These are phyloP conservation scores for Bocquillonia castaneifolia DNA, from an alignment of 441 rosid species.

Conservation along the genomic window DNA sequence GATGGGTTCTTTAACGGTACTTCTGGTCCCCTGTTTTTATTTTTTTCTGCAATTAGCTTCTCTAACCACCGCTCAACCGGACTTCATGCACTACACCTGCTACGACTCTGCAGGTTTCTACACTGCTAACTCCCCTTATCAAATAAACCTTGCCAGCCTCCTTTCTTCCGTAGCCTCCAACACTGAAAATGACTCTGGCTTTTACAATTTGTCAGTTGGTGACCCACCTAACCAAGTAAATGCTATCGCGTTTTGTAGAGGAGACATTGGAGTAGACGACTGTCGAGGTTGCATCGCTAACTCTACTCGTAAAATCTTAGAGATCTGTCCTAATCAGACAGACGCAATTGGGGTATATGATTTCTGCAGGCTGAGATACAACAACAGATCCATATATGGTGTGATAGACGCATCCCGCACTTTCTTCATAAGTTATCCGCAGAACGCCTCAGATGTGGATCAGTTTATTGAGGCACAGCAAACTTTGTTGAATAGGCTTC, in stretches of 20 bases:
- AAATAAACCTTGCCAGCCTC: not conserved
- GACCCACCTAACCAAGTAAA: constrained; percentile 6
- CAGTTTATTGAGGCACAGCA: not conserved
- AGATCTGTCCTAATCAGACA: not conserved
- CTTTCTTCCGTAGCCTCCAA: constrained; percentile 18
- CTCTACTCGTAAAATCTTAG: not conserved
- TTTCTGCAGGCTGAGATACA: not conserved
- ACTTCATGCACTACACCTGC: not conserved
- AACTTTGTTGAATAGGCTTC: not conserved
- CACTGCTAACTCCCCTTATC: not conserved
- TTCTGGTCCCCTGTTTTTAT: not conserved
- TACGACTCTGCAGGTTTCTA: not conserved
- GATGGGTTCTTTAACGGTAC: not conserved
- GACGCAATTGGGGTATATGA: constrained; percentile 3
- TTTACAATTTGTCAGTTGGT: constrained; percentile 22
- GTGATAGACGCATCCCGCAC: not conserved
- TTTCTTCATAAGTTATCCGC: accelerated
- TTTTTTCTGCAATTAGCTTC: not conserved
- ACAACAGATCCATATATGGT: not conserved
- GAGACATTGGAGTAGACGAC: not conserved
- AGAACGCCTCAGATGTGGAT: not conserved
- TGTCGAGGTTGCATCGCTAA: constrained; percentile 5
- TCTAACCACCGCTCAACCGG: not conserved
- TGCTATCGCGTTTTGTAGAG: constrained; percentile 25
- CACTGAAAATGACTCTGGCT: constrained; percentile 6